Percentiles rank a stretch among this genome's conserved stretches.
Conservation (phyloP, 129 eudicot species). For the Chrysanthemum makinoi region DNA sequence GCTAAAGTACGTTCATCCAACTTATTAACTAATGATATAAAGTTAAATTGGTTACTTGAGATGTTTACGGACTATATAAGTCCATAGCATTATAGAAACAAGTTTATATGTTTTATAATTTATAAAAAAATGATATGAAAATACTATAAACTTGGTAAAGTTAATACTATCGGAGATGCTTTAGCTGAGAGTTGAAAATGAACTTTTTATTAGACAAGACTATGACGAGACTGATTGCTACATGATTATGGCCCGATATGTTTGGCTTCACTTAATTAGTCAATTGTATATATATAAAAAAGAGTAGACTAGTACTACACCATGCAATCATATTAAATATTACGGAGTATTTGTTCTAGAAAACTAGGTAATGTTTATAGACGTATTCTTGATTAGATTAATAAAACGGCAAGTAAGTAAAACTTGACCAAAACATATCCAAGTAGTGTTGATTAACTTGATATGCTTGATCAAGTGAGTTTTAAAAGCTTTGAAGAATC, state of each 20-base stretch:
- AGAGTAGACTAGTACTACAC: not conserved
- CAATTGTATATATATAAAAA: not conserved
- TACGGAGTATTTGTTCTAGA: slow-evolving; percentile 20
- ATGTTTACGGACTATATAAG: no score
- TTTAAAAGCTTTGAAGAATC: not conserved
- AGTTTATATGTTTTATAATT: no score
- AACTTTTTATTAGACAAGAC: no score
- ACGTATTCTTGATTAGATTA: not conserved
- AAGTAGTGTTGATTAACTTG: not conserved
- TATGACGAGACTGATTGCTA: not conserved
- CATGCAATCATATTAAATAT: slow-evolving; percentile 14
- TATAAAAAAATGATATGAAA: no score
- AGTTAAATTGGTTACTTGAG: no score
- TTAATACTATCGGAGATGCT: no score
- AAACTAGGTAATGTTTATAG: not conserved
- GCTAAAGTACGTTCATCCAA: no score
- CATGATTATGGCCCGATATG: slow-evolving; percentile 9
- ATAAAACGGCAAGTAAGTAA: not conserved
- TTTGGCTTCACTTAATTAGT: slow-evolving; percentile 3
- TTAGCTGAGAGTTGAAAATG: no score
- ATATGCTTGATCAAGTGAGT: not conserved
- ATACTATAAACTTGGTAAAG: no score
- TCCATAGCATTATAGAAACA: no score
- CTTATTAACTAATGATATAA: no score
- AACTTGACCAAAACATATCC: not conserved